A percentile compares a stretch with the other conserved stretches of the same genome.
These are phyloP conservation scores for Exidia glandulosa DNA, from an alignment of 768 basidiomycete species.

Conservation along the genomic window DNA sequence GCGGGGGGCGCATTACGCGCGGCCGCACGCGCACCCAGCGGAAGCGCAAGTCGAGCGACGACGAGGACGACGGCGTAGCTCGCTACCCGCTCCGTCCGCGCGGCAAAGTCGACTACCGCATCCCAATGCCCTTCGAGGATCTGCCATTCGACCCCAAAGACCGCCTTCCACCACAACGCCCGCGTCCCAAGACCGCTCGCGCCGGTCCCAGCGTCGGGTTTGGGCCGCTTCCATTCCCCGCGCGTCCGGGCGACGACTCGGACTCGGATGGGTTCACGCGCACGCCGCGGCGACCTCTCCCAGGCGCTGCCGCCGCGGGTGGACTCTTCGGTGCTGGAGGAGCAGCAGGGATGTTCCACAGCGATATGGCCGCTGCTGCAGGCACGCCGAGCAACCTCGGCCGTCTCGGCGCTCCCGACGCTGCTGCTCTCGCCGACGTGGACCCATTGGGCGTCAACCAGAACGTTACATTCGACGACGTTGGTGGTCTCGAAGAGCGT, in stretches of 20 bases:
- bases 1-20: not conserved
- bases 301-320: conserved; percentile 22
- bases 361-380: conserved; percentile 52
- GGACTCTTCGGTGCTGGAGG: conserved; percentile 29
- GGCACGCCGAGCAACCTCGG: conserved; percentile 81
- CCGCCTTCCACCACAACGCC: conserved; percentile 27
- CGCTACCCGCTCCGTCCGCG: conserved; percentile 61
- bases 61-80: conserved; percentile 39
- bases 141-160: conserved; percentile 26
- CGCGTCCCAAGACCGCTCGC: conserved; percentile 22
- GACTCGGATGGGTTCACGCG: conserved; percentile 64
- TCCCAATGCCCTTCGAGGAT: conserved; percentile 73
- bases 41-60: conserved; percentile 7
- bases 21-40: not conserved
- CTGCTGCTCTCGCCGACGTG: conserved; percentile 75
- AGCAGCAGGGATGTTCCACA: conserved; percentile 42
- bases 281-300: conserved; percentile 56
- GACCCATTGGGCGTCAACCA: conserved; percentile 91
- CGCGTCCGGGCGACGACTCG: conserved; percentile 12
- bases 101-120: conserved; percentile 62
- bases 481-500: conserved; percentile 94
- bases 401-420: conserved; percentile 70
- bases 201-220: conserved; percentile 52
- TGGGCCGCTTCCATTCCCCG: not conserved
- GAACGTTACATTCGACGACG: conserved; percentile 91